Conservation (phyloP, 1,139 yeast species). For the Kurtzmaniella quercitrusa region DNA sequence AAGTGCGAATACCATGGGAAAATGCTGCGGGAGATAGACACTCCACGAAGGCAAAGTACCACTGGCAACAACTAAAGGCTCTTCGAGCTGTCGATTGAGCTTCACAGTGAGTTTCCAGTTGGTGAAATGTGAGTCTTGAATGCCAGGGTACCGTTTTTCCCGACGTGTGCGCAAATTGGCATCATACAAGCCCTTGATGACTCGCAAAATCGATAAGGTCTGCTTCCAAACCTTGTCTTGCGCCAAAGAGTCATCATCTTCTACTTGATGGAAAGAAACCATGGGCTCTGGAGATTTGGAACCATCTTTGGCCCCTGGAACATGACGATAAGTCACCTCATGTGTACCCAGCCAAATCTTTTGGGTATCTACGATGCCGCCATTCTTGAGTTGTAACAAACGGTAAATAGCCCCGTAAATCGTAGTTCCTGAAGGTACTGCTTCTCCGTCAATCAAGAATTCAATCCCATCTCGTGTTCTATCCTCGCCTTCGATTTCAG, state of each 20-base stretch:
- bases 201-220: constrained; percentile 48
- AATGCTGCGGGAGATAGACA: constrained; percentile 62
- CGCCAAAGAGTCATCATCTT: constrained; percentile 6
- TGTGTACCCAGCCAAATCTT: constrained; percentile 57
- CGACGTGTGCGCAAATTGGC: constrained; percentile 29
- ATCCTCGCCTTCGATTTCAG: constrained; percentile 9
- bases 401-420: constrained; percentile 76
- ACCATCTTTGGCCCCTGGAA: not conserved
- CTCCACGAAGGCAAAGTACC: constrained; percentile 89
- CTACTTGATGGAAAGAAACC: constrained; percentile 1
- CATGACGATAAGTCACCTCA: constrained; percentile 42
- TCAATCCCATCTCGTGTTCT: constrained; percentile 9
- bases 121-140: constrained; percentile 37
- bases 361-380: constrained; percentile 29
- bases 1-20: constrained; percentile 81
- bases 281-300: not conserved
- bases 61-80: constrained; percentile 83
- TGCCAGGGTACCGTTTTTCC: not conserved
- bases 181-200: constrained; percentile 51
- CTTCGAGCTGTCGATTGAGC: constrained; percentile 82
- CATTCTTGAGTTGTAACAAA: constrained; percentile 37
- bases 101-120: constrained; percentile 86
- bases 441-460: constrained; percentile 59
- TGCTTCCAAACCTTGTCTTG: not conserved
- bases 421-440: constrained; percentile 66